Percentiles rank a stretch among this genome's conserved stretches.
These are phyloP conservation scores for Nakaseomyces nivariensis DNA, from an alignment of 1,139 yeast genomes.

Conservation along the genomic window DNA sequence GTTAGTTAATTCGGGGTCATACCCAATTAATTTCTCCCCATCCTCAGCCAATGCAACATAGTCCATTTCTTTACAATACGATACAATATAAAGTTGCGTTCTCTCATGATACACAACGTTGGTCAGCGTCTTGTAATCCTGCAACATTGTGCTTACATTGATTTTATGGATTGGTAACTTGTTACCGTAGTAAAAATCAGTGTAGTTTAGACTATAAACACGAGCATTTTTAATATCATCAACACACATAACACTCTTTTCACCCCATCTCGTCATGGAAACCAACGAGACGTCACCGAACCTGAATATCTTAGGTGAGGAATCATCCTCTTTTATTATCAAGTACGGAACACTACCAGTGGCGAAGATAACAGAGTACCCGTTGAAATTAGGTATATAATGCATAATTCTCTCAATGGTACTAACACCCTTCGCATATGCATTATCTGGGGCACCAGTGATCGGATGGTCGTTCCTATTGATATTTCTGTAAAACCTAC, in stretches of 20 bases:
- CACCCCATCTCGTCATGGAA: conserved; percentile 38
- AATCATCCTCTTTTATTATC: conserved; percentile 52
- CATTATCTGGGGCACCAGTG: conserved; percentile 73
- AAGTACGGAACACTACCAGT: conserved; percentile 70
- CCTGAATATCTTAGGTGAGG: conserved; percentile 58
- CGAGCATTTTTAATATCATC: conserved; percentile 67
- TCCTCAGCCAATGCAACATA: conserved; percentile 72
- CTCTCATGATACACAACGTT: conserved; percentile 64
- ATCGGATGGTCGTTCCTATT: conserved; percentile 39
- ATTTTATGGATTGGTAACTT: conserved; percentile 52
- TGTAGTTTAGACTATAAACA: conserved; percentile 39
- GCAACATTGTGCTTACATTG: conserved; percentile 20
- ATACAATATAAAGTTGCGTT: conserved; percentile 54
- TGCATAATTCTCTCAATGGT: conserved; percentile 59
- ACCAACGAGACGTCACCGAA: conserved; percentile 57
- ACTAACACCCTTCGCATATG: conserved; percentile 54
- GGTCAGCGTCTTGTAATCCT: conserved; percentile 56
- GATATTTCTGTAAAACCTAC: conserved; percentile 38
- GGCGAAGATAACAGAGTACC: conserved; percentile 52
- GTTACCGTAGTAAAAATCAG: conserved; percentile 46
- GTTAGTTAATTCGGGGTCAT: conserved; percentile 39
- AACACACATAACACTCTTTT: conserved; percentile 46
- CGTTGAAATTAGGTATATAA: conserved; percentile 49
- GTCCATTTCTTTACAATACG: conserved; percentile 51
- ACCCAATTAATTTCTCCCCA: conserved; percentile 53